phyloP scores from a whole-genome alignment of 1,139 yeast species.

The Yamadazyma pseudoaaseri region DNA sequence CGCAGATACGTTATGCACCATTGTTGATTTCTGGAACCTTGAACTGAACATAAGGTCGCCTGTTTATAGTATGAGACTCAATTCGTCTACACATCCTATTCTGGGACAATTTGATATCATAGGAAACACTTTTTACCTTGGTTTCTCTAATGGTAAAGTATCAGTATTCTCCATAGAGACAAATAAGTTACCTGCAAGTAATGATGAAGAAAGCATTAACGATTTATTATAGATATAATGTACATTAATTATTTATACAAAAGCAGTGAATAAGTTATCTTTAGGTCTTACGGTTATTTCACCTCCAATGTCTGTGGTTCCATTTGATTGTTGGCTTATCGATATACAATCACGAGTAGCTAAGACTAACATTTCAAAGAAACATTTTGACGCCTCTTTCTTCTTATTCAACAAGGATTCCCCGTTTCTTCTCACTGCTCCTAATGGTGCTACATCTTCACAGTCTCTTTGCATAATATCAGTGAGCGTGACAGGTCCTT shows the following conservation, averaged over 20 bases:
- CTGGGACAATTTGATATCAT: constrained; percentile 18
- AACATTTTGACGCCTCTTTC: constrained; percentile 68
- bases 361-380: constrained; percentile 79
- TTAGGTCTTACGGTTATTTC: constrained; percentile 56
- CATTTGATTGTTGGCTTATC: constrained; percentile 49
- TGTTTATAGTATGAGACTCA: constrained; percentile 14
- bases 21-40: constrained; percentile 59
- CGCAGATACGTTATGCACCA: constrained; percentile 19
- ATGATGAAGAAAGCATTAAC: constrained; percentile 14
- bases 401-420: constrained; percentile 35
- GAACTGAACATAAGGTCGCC: constrained; percentile 38
- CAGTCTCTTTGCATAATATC: constrained; percentile 42
- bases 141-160: constrained; percentile 26
- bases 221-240: constrained; percentile 13
- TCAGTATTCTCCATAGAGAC: not conserved
- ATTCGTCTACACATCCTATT: constrained; percentile 9
- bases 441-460: constrained; percentile 26
- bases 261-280: constrained; percentile 45
- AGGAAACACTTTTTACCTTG: constrained; percentile 24
- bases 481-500: constrained; percentile 24
- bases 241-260: constrained; percentile 22
- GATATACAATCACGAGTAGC: constrained; percentile 75
- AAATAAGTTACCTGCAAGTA: not conserved
- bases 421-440: constrained; percentile 19
- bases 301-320: constrained; percentile 48